Conservation (phyloP, 345 rosid genomes). For the Eutrema heterophyllum region DNA sequence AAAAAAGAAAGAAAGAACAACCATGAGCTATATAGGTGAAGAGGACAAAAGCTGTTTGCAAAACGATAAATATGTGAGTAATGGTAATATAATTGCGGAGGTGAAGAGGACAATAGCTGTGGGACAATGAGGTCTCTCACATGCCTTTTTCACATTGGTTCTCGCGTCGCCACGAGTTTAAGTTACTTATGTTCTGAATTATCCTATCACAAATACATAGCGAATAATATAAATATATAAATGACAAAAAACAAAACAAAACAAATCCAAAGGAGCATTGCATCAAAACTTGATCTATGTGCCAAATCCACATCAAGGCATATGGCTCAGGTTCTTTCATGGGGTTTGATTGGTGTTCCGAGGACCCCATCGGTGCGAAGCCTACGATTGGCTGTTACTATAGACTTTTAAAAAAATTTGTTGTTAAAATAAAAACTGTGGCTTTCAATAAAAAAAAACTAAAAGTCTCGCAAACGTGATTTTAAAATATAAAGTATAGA, state of each 20-base stretch:
- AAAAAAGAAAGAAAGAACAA: too few relatives aligned
- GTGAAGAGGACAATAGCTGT: conserved; percentile 27
- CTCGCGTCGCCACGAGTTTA: conserved; percentile 3
- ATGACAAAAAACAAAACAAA: background rate
- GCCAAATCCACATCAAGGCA: conserved; percentile 12
- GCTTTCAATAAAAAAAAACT: too few relatives aligned
- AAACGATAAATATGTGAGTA: background rate
- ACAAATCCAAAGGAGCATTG: background rate
- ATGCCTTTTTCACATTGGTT: conserved; percentile 10
- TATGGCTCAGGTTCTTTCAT: background rate
- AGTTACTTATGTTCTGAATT: background rate
- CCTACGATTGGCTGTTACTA: too few relatives aligned
- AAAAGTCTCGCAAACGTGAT: too few relatives aligned
- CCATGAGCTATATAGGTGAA: background rate
- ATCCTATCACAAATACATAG: conserved; percentile 12
- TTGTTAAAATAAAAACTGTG: too few relatives aligned
- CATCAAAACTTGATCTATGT: conserved; percentile 14
- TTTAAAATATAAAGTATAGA: too few relatives aligned
- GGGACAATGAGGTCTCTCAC: conserved; percentile 28
- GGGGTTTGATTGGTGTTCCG: too few relatives aligned
- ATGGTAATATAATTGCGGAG: background rate
- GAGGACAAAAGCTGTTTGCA: too few relatives aligned
- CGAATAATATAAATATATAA: background rate
- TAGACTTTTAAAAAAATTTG: too few relatives aligned
- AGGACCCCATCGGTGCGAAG: too few relatives aligned